These are phyloP conservation scores for Lentinula guzmanii DNA, from an alignment of 768 basidiomycete species.

Conservation along the genomic window DNA sequence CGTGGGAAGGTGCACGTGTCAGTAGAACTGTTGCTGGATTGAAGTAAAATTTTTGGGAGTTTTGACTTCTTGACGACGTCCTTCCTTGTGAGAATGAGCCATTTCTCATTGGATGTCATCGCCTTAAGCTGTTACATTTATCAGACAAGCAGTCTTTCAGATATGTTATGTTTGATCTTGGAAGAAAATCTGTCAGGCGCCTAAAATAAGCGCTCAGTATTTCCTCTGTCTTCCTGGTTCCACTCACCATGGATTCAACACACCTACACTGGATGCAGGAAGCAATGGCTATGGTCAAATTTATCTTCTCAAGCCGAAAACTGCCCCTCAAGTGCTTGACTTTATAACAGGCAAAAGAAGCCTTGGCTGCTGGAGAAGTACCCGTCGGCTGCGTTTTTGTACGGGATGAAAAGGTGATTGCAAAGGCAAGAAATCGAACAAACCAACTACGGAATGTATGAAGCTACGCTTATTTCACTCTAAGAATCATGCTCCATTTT, in stretches of 20 bases:
- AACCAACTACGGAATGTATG: conserved; percentile 89
- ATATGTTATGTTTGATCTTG: too few relatives aligned
- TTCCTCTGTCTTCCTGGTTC: not conserved
- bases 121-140: too few relatives aligned
- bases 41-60: too few relatives aligned
- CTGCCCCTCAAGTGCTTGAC: not conserved
- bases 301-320: not conserved
- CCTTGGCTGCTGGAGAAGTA: conserved; percentile 79
- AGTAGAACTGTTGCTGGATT: not conserved
- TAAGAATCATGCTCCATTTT: not conserved
- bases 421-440: conserved; percentile 86
- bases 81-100: too few relatives aligned
- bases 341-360: conserved; percentile 70
- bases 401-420: conserved; percentile 68
- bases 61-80: too few relatives aligned
- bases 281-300: conserved; percentile 6
- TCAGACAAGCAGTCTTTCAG: too few relatives aligned
- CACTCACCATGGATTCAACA: not conserved
- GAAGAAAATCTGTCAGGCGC: not conserved
- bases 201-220: too few relatives aligned
- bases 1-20: not conserved
- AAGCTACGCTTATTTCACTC: not conserved
- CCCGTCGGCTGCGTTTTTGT: conserved; percentile 98
- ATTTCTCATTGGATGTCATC: too few relatives aligned
- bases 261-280: conserved; percentile 5